A percentile compares a stretch with the other conserved stretches of the same genome.
These are phyloP conservation scores for Cenchrus purpureus DNA, from an alignment of 176 grass and related monocot species.

Conservation along the genomic window DNA sequence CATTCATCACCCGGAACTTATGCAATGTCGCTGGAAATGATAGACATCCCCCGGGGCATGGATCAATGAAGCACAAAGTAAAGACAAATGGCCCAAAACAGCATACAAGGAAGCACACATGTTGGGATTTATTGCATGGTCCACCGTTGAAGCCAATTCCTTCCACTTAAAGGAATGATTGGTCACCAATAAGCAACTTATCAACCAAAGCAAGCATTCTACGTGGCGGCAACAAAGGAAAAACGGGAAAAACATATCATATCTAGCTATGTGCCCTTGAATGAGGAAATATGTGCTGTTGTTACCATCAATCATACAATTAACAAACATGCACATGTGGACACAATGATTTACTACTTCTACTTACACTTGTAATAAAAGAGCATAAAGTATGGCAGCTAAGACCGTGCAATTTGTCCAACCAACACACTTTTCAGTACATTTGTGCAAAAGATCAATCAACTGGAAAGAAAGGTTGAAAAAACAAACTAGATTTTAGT, in stretches of 20 bases:
- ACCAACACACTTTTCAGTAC: not conserved
- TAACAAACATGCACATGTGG: not conserved
- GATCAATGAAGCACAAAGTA: conserved; percentile 4
- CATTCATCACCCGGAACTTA: not conserved
- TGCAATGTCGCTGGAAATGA: not conserved
- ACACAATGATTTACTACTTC: not conserved
- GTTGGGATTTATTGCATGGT: not conserved
- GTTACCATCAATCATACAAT: conserved; percentile 2
- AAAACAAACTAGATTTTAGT: not conserved
- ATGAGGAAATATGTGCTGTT: not conserved
- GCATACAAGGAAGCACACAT: not conserved
- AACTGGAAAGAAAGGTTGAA: not conserved
- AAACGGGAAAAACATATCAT: not conserved
- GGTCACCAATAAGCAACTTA: not conserved
- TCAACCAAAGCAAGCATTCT: conserved; percentile 11
- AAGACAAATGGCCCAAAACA: not conserved
- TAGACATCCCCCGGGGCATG: not conserved
- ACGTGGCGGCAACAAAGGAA: not conserved
- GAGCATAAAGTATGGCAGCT: not conserved
- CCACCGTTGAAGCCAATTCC: not conserved
- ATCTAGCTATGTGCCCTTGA: conserved; percentile 28
- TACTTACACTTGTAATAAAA: conserved; percentile 11
- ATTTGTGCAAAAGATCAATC: not conserved
- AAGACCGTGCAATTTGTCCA: not conserved
- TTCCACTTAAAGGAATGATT: conserved; percentile 22